Evolutionary conservation across 2,329 filamentous ascomycete species (phyloP), one percentile per base, ranked within the genome.

Genomic region (Claviceps digitariae): DNA sequence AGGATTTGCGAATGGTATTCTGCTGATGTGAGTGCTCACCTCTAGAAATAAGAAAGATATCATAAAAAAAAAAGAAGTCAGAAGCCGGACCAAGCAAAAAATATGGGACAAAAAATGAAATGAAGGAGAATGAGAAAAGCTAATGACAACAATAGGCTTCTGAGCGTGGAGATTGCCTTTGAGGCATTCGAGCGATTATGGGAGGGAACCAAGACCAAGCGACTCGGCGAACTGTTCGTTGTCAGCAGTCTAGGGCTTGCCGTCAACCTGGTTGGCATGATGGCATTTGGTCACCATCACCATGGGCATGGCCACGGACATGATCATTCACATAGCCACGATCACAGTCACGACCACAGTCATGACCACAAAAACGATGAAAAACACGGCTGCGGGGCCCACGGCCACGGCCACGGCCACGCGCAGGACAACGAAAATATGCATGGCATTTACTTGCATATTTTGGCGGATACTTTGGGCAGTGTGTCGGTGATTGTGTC

Each of bases 1-100:
- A 55, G 93, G 93, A 0, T 96, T 98, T 67, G 93, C 88, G 59
- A 98, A 98, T 63, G 93, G 93, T 8, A 85, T 98, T 29, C 91
- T 98, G 60, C 72, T 98, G 48, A 86, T 98, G 85, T 90, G 70
- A 67, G 82, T 63, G 9, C 6, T 38, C 13, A 3, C 2, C 6
- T 40, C 4, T 21, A 17, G 9, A 23, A 12, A 20, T 2, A 20
- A 20, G 38, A 20, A 41, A 2, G 7, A n/a, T n/a, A n/a, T n/a
- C n/a, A n/a, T n/a, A 12, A 41, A 9, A 41, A 41, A n/a, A 41
- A 20, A 10, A 43, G 40, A 9, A 23, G 9, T 13, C 17, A 10
- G 8, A 41, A 20, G 36, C n/a, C n/a, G n/a, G n/a, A n/a, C n/a
- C n/a, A n/a, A n/a, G n/a, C n/a, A n/a, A n/a, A 38, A 38, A 5